phyloP scores from a whole-genome alignment of 176 grass and related monocot species.

The Aegilops umbellulata region DNA sequence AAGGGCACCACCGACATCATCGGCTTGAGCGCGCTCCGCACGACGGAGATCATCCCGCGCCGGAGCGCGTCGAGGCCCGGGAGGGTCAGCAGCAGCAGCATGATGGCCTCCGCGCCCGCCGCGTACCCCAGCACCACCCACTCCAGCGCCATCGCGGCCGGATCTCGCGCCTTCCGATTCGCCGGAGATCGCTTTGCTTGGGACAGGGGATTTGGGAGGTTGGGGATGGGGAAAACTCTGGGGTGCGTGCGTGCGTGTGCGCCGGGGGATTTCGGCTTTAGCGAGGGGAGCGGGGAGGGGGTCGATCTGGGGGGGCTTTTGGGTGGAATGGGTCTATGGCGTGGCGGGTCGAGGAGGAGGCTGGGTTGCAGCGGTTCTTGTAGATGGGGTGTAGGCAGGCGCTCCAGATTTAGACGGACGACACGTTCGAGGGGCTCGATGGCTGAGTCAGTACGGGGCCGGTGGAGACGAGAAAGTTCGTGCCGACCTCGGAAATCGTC shows the following conservation, averaged over 20 bases:
- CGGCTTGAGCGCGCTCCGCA: constrained; percentile 80
- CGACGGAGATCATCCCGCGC: constrained; percentile 67
- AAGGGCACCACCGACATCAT: constrained; percentile 91
- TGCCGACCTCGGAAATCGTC: not conserved
- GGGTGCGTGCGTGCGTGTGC: not conserved
- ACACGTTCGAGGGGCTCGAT: constrained; percentile 43
- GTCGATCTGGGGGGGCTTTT: not conserved
- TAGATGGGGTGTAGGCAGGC: not conserved
- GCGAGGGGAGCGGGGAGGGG: constrained; percentile 37
- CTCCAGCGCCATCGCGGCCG: constrained; percentile 73
- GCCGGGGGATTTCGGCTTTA: not conserved
- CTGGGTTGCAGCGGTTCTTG: not conserved
- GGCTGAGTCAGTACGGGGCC: constrained; percentile 46
- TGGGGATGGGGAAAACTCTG: constrained; percentile 1
- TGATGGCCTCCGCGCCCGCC: constrained; percentile 92
- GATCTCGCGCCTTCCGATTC: not conserved
- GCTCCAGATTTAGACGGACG: not conserved
- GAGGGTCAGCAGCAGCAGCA: constrained; percentile 91
- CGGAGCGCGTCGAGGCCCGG: constrained; percentile 79
- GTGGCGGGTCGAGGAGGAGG: fast-evolving
- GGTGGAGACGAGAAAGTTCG: not conserved
- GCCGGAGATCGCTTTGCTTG: not conserved
- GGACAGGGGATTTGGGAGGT: not conserved
- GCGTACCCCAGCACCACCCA: constrained; percentile 93
- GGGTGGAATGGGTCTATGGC: constrained; percentile 20